A percentile compares a stretch with the other conserved stretches of the same genome.
Conservation (phyloP, 331 rosid genomes). For the Quercus lobata region DNA sequence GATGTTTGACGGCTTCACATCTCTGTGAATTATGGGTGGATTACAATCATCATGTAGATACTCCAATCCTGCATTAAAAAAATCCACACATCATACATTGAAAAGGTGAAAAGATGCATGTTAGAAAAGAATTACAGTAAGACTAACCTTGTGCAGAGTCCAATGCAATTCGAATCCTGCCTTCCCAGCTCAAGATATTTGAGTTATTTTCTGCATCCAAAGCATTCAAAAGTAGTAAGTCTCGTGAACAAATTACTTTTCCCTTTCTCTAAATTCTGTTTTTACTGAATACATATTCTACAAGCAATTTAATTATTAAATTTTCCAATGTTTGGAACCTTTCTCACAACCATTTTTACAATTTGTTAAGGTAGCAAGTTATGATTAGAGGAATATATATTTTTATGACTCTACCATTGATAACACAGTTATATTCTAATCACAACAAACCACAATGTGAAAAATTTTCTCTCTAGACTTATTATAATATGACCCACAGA, state of each 20-base stretch:
- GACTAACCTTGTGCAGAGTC: constrained; percentile 46
- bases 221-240: too few species aligned
- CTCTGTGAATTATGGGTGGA: constrained; percentile 66
- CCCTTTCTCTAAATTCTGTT: too few species aligned
- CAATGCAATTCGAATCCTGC: constrained; percentile 44
- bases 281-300: too few species aligned
- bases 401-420: too few species aligned
- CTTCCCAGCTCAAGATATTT: constrained; percentile 42
- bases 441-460: too few species aligned
- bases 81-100: background rate
- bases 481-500: too few species aligned
- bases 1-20: constrained; percentile 62
- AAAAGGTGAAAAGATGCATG: background rate
- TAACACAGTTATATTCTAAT: too few species aligned
- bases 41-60: constrained; percentile 58
- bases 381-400: background rate
- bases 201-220: constrained; percentile 1
- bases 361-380: background rate
- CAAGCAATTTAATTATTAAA: too few species aligned
- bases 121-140: background rate
- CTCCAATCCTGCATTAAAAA: constrained; percentile 42
- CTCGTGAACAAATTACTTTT: too few species aligned
- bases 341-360: background rate
- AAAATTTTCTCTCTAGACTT: too few species aligned
- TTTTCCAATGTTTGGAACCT: too few species aligned